phyloP scores from a whole-genome alignment of 2,329 filamentous ascomycete species.

The Monosporascus sp. region DNA sequence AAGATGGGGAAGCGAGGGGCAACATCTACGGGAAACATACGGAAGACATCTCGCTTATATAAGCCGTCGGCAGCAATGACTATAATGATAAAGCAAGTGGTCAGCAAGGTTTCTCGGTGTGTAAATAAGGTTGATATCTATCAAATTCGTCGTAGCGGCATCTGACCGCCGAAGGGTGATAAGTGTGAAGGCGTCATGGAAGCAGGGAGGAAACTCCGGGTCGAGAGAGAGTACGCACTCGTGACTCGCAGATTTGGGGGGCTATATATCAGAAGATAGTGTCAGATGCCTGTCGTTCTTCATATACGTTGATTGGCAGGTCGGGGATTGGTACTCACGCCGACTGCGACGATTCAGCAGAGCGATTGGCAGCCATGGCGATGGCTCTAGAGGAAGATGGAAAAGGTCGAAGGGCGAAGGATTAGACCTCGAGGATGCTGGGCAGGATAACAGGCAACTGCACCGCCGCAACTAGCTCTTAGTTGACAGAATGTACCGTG shows the following conservation, averaged over 20 bases:
- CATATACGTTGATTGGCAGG: neutral
- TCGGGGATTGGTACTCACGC: neutral
- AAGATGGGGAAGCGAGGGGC: neutral
- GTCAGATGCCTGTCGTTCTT: neutral
- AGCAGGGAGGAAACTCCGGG: constrained; percentile 2
- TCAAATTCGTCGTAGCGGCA: neutral
- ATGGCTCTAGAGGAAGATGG: neutral
- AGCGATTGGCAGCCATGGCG: neutral
- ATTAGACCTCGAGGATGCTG: neutral
- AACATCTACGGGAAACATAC: constrained; percentile 53
- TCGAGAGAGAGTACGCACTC: constrained; percentile 52
- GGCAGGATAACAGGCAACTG: neutral
- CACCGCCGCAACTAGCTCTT: too few relatives aligned
- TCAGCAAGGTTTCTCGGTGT: neutral
- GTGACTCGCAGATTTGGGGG: constrained; percentile 88
- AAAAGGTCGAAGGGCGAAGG: neutral
- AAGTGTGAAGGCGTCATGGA: constrained; percentile 1
- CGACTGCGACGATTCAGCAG: neutral
- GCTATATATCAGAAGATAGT: constrained; percentile 33
- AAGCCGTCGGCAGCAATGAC: constrained; percentile 98
- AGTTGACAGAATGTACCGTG: too few relatives aligned
- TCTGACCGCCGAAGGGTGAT: neutral
- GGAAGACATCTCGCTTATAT: constrained; percentile 98
- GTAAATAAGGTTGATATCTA: neutral
- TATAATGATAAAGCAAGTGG: constrained; percentile 33